These are phyloP conservation scores for Malassezia restricta DNA, from an alignment of 1,284 basidiomycete species.

Conservation along the genomic window DNA sequence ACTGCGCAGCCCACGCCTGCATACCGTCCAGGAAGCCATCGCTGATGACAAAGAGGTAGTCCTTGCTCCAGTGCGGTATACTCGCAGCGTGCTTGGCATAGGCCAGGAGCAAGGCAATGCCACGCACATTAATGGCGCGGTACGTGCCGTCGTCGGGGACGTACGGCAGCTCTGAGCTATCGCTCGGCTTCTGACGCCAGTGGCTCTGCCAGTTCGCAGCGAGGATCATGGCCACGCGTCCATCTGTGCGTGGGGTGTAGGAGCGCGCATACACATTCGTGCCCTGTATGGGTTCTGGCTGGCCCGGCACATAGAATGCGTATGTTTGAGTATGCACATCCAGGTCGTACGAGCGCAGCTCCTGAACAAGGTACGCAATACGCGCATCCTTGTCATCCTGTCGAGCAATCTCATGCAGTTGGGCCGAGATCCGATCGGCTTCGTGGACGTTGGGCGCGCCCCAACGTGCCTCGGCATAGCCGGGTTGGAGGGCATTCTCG, in stretches of 20 bases:
- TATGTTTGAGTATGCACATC: constrained; percentile 18
- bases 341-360: constrained; percentile 29
- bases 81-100: constrained; percentile 65
- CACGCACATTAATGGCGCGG: constrained; percentile 65
- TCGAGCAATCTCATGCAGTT: constrained; percentile 10
- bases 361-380: constrained; percentile 20
- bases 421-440: constrained; percentile 28
- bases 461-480: constrained; percentile 27
- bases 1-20: constrained; percentile 76
- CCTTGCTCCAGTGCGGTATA: constrained; percentile 47
- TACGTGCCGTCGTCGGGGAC: constrained; percentile 17
- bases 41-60: constrained; percentile 76
- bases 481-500: constrained; percentile 44
- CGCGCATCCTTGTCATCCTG: constrained; percentile 7
- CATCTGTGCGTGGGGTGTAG: constrained; percentile 70
- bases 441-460: constrained; percentile 27
- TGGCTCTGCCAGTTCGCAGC: constrained; percentile 47
- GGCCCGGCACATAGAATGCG: constrained; percentile 11
- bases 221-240: constrained; percentile 60
- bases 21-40: constrained; percentile 82
- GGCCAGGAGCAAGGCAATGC: constrained; percentile 68
- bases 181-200: constrained; percentile 15
- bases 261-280: constrained; percentile 72
- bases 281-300: constrained; percentile 48
- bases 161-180: constrained; percentile 6